Conservation (phyloP, 192 early-diverging fungal species). For the Cladochytrium replicatum region DNA sequence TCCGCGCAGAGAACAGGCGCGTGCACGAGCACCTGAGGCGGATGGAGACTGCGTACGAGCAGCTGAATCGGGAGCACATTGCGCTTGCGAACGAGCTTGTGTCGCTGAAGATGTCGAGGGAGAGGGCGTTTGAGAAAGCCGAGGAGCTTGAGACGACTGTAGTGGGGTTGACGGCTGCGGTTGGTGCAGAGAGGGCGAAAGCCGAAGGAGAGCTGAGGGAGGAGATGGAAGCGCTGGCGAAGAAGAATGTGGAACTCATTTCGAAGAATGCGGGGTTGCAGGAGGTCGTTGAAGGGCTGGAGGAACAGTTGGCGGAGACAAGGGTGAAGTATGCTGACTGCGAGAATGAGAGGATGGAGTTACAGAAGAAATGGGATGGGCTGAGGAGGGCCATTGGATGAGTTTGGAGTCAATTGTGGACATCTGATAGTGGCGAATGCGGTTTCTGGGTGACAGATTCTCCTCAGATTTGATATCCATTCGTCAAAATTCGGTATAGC, state of each 20-base stretch:
- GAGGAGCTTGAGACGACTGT: slow-evolving; percentile 10
- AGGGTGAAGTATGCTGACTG: slow-evolving; percentile 75
- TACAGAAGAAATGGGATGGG: slow-evolving; percentile 60
- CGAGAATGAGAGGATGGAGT: slow-evolving; percentile 66
- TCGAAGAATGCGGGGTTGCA: no score
- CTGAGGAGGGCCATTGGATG: slow-evolving; percentile 49
- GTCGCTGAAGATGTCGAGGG: slow-evolving; percentile 46
- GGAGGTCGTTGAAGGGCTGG: slow-evolving; percentile 48
- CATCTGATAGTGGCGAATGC: no score
- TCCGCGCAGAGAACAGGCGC: slow-evolving; percentile 57
- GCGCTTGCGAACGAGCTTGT: slow-evolving; percentile 60
- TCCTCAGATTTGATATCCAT: no score
- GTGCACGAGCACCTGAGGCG: slow-evolving; percentile 48
- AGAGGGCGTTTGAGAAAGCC: slow-evolving; percentile 41
- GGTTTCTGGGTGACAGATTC: no score
- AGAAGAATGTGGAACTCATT: no score
- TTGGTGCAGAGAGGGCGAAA: slow-evolving; percentile 43
- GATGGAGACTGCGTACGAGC: slow-evolving; percentile 52
- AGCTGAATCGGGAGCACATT: slow-evolving; percentile 64
- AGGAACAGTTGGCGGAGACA: slow-evolving; percentile 63
- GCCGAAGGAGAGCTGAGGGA: slow-evolving; percentile 38
- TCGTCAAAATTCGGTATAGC: no score
- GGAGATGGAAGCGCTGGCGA: slow-evolving; percentile 50
- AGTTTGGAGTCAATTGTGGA: no score
- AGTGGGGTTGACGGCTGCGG: slow-evolving; percentile 28